These are phyloP conservation scores for Cenchrus fungigraminus DNA, from an alignment of 176 grass and related monocot genomes.

Conservation along the genomic window DNA sequence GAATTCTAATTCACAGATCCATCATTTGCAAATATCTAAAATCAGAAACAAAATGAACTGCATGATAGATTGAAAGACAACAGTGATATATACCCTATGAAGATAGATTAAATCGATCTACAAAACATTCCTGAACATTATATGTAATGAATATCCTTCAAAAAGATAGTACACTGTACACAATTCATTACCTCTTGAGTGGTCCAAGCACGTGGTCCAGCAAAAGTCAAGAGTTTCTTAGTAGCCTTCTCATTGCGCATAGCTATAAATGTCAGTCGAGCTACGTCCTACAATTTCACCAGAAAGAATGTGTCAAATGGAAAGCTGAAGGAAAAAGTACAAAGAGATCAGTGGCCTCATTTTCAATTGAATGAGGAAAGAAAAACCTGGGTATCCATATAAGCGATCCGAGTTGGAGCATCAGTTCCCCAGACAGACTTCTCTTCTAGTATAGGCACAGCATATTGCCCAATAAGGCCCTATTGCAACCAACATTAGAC, in stretches of 20 bases:
- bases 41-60: conserved; percentile 24
- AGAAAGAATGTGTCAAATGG: conserved; percentile 33
- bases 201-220: conserved; percentile 98
- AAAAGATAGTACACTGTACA: neutral
- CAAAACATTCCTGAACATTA: neutral
- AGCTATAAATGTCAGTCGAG: conserved; percentile 90
- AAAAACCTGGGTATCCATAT: conserved; percentile 96
- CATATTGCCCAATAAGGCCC: conserved; percentile 98
- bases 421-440: conserved; percentile 99
- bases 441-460: conserved; percentile 98
- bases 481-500: conserved; percentile 42
- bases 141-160: conserved; percentile 20
- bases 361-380: conserved; percentile 20
- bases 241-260: conserved; percentile 79
- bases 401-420: conserved; percentile 97
- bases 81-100: neutral
- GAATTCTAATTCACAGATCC: conserved; percentile 31
- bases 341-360: conserved; percentile 6
- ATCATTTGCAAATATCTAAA: conserved; percentile 22
- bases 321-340: conserved; percentile 31
- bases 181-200: conserved; percentile 88
- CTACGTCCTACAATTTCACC: conserved; percentile 69
- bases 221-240: conserved; percentile 84
- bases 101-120: conserved; percentile 11
- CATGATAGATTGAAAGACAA: conserved; percentile 2